Percentiles rank a stretch among this genome's conserved stretches.
Conservation (phyloP, 306 rosid genomes). For the Comarum palustre region DNA sequence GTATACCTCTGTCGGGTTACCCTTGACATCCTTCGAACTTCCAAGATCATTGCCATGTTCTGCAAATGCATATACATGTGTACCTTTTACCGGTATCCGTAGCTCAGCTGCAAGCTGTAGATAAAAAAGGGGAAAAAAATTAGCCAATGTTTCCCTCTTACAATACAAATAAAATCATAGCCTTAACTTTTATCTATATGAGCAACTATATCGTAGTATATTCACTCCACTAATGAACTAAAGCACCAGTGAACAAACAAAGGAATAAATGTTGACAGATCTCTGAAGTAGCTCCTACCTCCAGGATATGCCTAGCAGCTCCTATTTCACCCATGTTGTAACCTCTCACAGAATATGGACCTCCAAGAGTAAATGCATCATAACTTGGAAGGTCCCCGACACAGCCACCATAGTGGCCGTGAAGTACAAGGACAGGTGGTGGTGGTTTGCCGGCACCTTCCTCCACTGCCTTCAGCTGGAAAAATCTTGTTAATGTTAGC, state of each 20-base stretch:
- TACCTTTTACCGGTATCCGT: constrained; percentile 76
- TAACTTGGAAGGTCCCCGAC: constrained; percentile 98
- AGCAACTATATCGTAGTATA: background rate
- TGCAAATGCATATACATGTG: constrained; percentile 81
- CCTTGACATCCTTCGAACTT: constrained; percentile 82
- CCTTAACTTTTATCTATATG: background rate
- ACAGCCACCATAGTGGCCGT: constrained; percentile 97
- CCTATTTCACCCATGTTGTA: constrained; percentile 98
- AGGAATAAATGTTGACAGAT: background rate
- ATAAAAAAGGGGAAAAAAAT: constrained; percentile 10
- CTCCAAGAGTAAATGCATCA: constrained; percentile 96
- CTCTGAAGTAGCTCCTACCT: constrained; percentile 47
- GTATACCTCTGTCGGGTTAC: constrained; percentile 93
- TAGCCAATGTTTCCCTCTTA: constrained; percentile 14
- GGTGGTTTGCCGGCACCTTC: constrained; percentile 97
- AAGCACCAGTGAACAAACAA: background rate
- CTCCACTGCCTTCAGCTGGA: constrained; percentile 75
- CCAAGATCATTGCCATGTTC: constrained; percentile 96
- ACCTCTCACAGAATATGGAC: constrained; percentile 98
- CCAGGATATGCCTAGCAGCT: constrained; percentile 88
- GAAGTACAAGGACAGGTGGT: constrained; percentile 96
- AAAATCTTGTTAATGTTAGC: constrained; percentile 76
- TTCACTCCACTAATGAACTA: background rate
- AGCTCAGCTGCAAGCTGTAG: constrained; percentile 87
- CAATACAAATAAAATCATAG: background rate